Conservation (phyloP, 345 rosid genomes). For the Noccaea bulbosa region DNA sequence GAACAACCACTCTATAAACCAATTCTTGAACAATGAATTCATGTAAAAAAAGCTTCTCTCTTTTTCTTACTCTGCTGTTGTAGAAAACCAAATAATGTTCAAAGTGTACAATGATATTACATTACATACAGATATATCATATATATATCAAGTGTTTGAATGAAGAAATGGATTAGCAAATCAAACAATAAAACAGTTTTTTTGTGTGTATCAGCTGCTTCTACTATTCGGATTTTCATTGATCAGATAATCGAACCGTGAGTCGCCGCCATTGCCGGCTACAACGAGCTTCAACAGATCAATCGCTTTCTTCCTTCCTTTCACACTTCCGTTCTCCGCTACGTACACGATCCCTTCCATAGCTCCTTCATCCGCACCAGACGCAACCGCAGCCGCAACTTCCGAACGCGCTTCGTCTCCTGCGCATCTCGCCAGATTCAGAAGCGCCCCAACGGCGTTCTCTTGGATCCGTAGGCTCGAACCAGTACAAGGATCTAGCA, state of each 20-base stretch:
- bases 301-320: conserved; percentile 71
- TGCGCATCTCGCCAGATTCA: conserved; percentile 70
- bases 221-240: conserved; percentile 34
- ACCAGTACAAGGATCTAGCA: conserved; percentile 76
- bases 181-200: background rate
- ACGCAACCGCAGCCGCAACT: conserved; percentile 50
- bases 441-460: conserved; percentile 74
- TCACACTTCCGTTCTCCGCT: conserved; percentile 59
- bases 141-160: conserved; percentile 15
- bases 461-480: conserved; percentile 68
- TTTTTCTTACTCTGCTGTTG: background rate
- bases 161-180: conserved; percentile 17
- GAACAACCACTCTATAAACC: conserved; percentile 45
- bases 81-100: conserved; percentile 26
- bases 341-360: conserved; percentile 67
- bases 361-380: conserved; percentile 47
- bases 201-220: conserved; percentile 21
- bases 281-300: conserved; percentile 56
- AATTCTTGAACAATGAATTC: conserved; percentile 7
- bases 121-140: background rate
- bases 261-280: conserved; percentile 39
- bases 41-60: background rate
- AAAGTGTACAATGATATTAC: conserved; percentile 21
- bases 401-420: conserved; percentile 54
- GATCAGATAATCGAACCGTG: conserved; percentile 39